A percentile compares a stretch with the other conserved stretches of the same genome.
phyloP scores from a whole-genome alignment of 192 early-diverging fungal genomes.

The Backusella australiensis region DNA sequence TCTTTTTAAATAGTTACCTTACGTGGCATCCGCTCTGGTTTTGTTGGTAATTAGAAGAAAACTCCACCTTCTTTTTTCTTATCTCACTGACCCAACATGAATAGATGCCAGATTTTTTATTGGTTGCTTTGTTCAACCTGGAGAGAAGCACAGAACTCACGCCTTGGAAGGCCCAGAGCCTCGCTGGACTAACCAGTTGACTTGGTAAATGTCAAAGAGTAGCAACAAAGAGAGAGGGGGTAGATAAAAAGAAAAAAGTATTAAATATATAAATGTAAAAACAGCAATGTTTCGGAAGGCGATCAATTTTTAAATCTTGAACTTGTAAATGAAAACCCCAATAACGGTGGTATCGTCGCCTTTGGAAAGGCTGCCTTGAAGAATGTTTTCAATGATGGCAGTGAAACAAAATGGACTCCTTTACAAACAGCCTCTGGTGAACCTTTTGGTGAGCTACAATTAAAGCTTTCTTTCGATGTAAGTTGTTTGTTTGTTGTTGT shows the following conservation, averaged over 20 bases:
- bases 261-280: background rate
- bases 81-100: background rate
- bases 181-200: constrained; percentile 29
- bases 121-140: constrained; percentile 28
- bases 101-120: constrained; percentile 29
- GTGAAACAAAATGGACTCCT: background rate
- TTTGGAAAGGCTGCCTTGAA: constrained; percentile 7
- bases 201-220: constrained; percentile 14
- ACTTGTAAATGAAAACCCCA: constrained; percentile 30
- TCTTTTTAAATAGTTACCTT: constrained; percentile 15
- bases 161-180: constrained; percentile 20
- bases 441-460: constrained; percentile 5
- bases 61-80: background rate
- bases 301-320: constrained; percentile 28
- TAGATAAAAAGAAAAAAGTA: background rate
- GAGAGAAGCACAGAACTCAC: constrained; percentile 36
- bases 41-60: background rate
- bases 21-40: background rate
- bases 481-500: constrained; percentile 5
- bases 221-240: background rate
- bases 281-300: constrained; percentile 23
- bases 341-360: constrained; percentile 21
- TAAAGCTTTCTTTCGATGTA: constrained; percentile 12
- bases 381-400: constrained; percentile 8
- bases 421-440: background rate